phyloP scores from a whole-genome alignment of 2,329 filamentous ascomycete species.

The Colletotrichum lindemuthianum region DNA sequence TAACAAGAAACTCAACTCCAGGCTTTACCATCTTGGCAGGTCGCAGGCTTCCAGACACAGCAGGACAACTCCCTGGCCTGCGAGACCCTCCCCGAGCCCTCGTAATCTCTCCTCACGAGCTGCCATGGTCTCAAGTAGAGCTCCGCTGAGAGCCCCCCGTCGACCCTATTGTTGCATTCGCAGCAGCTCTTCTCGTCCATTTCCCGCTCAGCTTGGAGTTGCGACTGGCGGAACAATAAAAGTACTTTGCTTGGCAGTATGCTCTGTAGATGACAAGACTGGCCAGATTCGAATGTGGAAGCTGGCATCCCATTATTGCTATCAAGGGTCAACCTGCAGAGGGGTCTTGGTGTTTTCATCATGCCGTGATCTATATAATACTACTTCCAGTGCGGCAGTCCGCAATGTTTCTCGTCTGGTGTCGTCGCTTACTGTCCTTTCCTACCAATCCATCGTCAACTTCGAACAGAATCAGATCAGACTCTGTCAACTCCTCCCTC shows the following conservation, averaged over 20 bases:
- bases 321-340: neutral
- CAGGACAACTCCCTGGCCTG: slow-evolving; percentile 5
- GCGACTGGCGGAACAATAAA: slow-evolving; percentile 33
- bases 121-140: slow-evolving; percentile 24
- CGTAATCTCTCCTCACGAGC: neutral
- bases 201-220: neutral
- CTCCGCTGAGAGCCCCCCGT: neutral
- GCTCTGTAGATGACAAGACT: neutral
- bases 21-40: slow-evolving; percentile 5
- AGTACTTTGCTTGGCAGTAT: slow-evolving; percentile 19
- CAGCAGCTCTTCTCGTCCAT: neutral
- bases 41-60: neutral
- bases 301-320: neutral
- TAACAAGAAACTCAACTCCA: slow-evolving; percentile 5
- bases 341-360: neutral
- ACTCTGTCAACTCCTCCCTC: neutral
- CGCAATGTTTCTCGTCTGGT: too few relatives aligned
- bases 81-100: neutral
- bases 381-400: too few relatives aligned
- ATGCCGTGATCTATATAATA: neutral
- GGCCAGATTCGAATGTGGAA: slow-evolving; percentile 6
- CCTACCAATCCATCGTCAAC: too few relatives aligned
- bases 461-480: too few relatives aligned
- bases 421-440: too few relatives aligned
- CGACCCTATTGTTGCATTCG: slow-evolving; percentile 9